These are phyloP conservation scores for Fusarium albidum DNA, from an alignment of 2,329 filamentous ascomycete genomes.

Conservation along the genomic window DNA sequence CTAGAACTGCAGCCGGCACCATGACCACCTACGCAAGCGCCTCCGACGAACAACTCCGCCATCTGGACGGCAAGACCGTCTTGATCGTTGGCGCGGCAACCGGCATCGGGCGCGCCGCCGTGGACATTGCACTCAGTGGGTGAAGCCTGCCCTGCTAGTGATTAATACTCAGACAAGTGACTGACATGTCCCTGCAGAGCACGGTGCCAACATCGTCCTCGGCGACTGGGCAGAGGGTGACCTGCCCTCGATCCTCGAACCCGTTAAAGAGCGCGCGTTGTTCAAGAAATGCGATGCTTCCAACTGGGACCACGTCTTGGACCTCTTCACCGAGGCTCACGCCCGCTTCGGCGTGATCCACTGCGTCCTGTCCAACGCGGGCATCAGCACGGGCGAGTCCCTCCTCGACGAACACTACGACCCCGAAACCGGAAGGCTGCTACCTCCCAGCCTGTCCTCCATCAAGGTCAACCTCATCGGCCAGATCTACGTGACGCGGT, in stretches of 20 bases:
- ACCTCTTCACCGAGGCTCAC: constrained; percentile 1
- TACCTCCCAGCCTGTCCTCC: background rate
- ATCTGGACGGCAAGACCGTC: background rate
- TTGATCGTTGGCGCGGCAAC: constrained; percentile 8
- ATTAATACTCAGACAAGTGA: no score
- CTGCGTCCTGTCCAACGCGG: constrained; percentile 9
- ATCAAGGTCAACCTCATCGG: constrained; percentile 13
- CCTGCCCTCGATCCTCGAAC: background rate
- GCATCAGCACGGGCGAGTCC: constrained; percentile 5
- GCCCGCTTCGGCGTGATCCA: background rate
- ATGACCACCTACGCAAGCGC: no score
- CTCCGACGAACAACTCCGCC: no score
- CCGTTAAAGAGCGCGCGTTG: background rate
- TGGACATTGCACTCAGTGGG: constrained; percentile 2
- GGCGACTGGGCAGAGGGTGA: no score
- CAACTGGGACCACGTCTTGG: constrained; percentile 1
- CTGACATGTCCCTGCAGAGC: no score
- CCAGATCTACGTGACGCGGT: constrained; percentile 6
- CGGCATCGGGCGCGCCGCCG: constrained; percentile 7
- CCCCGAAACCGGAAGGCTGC: background rate
- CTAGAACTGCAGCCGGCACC: no score
- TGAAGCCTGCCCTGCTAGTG: no score
- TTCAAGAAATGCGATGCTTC: constrained; percentile 13
- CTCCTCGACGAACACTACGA: background rate
- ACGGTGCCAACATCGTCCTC: no score